A percentile compares a stretch with the other conserved stretches of the same genome.
Conservation (phyloP, 495 filamentous ascomycete species). For the Amphirosellinia nigrospora region DNA sequence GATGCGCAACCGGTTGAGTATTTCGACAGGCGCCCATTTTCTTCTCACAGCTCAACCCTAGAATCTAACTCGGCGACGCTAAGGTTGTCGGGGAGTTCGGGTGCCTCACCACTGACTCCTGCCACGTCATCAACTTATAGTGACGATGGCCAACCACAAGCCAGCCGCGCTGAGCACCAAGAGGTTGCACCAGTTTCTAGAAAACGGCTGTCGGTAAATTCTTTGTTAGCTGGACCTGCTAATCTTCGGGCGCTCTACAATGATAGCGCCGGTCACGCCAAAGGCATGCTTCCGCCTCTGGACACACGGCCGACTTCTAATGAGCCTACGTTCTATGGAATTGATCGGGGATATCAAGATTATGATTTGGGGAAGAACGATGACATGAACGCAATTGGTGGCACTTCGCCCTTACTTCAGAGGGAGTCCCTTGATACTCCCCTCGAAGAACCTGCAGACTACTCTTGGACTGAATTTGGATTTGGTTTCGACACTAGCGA, state of each 20-base stretch:
- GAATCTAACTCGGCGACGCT: slow-evolving; percentile 37
- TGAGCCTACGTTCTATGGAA: slow-evolving; percentile 61
- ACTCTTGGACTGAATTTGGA: slow-evolving; percentile 46
- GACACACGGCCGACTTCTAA: slow-evolving; percentile 34
- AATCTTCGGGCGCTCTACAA: slow-evolving; percentile 34
- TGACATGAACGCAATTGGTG: slow-evolving; percentile 59
- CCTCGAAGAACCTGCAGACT: slow-evolving; percentile 32
- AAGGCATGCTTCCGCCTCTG: slow-evolving; percentile 33
- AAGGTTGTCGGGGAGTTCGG: slow-evolving; percentile 34
- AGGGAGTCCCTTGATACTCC: slow-evolving; percentile 33
- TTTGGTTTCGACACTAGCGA: slow-evolving; percentile 55
- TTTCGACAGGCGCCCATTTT: slow-evolving; percentile 36
- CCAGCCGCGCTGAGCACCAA: slow-evolving; percentile 24
- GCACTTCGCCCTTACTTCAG: slow-evolving; percentile 49
- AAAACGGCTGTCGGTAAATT: slow-evolving; percentile 38
- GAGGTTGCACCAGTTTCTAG: not conserved
- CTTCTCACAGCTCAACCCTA: slow-evolving; percentile 39
- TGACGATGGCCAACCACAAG: slow-evolving; percentile 39
- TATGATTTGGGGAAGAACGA: slow-evolving; percentile 72
- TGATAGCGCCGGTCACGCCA: slow-evolving; percentile 33
- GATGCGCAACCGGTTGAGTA: slow-evolving; percentile 33
- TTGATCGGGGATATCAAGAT: slow-evolving; percentile 73
- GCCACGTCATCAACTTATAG: slow-evolving; percentile 54
- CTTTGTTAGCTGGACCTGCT: slow-evolving; percentile 37
- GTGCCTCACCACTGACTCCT: slow-evolving; percentile 53